Base-by-base conservation (phyloP, 805 yeast genomes). In the Schwanniomyces pseudopolymorphus region DNA sequence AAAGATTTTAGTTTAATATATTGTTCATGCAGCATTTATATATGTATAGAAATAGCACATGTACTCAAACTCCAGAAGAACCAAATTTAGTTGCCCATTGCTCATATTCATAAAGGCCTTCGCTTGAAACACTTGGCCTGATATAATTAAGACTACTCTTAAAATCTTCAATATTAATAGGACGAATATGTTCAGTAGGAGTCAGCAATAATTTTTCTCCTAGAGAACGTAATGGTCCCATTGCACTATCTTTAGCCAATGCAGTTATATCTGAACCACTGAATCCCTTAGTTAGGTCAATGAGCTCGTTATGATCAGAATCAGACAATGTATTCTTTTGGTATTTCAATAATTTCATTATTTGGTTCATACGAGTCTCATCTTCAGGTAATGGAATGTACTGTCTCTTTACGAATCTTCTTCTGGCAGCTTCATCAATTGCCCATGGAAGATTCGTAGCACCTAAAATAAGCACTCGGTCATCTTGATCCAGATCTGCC, bases 381-480 rank as follows among this genome's bases (percentile, higher is more conserved):
- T 73, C 78, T 60, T 91, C 98, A 0, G 99, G 98, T 39, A 94
- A 71, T 3, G 98, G 98, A 45, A 94, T 91, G 66, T 94, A 91
- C 59, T 89, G 95, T 43, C 97, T 74, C 57, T 95, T 80, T 5
- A 89, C 96, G 67, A 92, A 92, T 51, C 98, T 76, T 63, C 98
- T 79, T 58, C 97, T 75, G 0, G 98, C 97, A 2, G 97, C 97
- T 59, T 94, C 98, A 65, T 92, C 99, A 50, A 88, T 90, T 1
- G 89, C 86, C 99, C 99, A 92, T 0, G 99, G 99, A 50, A 92
- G 64, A 63, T 92, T 94, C 0, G 98, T 92, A 1, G 98, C 97
- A 0, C 97, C 98, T 35, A 94, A 69, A 3, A 92, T 95, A 33
- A 94, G 72, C 3, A 92, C 98, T 44, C 97, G 74, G 42, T 70